Evolutionary conservation across 2,329 filamentous ascomycete species (phyloP), one percentile per base, ranked within the genome.

Genomic region (Paecilomyces niveus): DNA sequence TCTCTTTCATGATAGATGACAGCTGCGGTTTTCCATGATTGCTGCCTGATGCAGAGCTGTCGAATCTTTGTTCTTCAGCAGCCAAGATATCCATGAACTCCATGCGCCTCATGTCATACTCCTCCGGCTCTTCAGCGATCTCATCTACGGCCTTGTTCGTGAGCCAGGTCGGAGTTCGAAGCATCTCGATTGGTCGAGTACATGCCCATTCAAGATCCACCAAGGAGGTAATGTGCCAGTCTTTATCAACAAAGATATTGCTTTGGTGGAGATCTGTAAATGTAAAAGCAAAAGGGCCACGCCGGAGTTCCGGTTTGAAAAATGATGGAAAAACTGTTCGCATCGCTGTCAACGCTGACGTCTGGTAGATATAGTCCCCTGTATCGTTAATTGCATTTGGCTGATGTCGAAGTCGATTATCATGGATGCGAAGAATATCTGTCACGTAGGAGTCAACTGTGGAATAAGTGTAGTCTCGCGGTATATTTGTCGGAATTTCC

Each of bases 181-280:
- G 22, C 22, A 22, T 22, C 22, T 22, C 22, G 22, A 22, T 22
- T 22, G 22, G 22, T 22, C 22, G 22, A 22, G 22, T 22, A 22
- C 22, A 22, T 22, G 22, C 22, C 22, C 22, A 22, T 22, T 22
- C 22, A 22, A 22, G 22, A 22, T 22, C 22, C 3, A 22, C 22
- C 22, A 22, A 22, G 3, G 26, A 33, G 8, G 32, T 11, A 4
- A 33, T 33, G 32, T 33, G 5, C 32, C 32, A 33, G 3, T 33
- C 10, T 15, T 33, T 33, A 49, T 58, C 54, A n/a, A 58, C 54
- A 53, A 58, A 56, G 5, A 71, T 66, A 33, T 72, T 71, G 57
- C 72, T 75, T 55, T 65, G 67, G 56, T 78, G 71, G 2, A 79
- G 58, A 61, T 79, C 76, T 5, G 74, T 77, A 8, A 78, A 63